Evolutionary conservation across 2,329 filamentous ascomycete genomes (phyloP), one percentile per base, ranked within the genome.

Genomic region (Didymella exigua): DNA sequence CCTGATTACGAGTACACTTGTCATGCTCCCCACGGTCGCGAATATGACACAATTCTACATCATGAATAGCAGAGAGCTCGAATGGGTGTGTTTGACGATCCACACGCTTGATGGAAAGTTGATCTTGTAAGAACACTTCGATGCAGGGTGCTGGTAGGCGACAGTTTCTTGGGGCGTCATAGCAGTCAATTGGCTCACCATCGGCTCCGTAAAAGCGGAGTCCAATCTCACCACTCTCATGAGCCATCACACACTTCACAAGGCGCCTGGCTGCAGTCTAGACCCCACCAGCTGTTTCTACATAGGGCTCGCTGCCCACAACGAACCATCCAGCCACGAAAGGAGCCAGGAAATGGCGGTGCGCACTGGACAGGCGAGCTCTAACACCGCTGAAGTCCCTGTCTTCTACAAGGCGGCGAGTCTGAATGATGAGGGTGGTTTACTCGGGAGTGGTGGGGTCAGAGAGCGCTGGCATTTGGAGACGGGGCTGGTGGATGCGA

Each of bases 21-120:
- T 77, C 24, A 62, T 76, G 54, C 24, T 75, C 1, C 72, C 73
- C 6, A 76, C 75, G 1, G 66, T 75, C 4, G 67, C 65, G 11
- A 78, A 77, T 47, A 61, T 77, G 60, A 46, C 19, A 53, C 61
- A 24, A 27, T 76, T 49, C 58, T 77, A 48, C 66, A 62, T 57
- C 24, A 65, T 69, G 43, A 58, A 65, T 10, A 73, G 71, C 1
- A 55, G 67, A 7, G 73, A 77, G 52, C 62, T 72, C 5, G 73
- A 66, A 0, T 77, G 73, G 76, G 58, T 77, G 1, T 77, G 76
- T 50, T 68, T 76, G 30, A 71, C 67, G 1, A 64, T 76, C 4
- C 78, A 76, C 58, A 72, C 68, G 0, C 44, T 75, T 18, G 76
- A 78, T 56, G 65, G 75, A 77, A 60, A 42, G 71, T 67, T n/a